Evolutionary conservation across 176 grass and related monocot genomes (phyloP).

Genomic region (Rhynchospora pubera): DNA sequence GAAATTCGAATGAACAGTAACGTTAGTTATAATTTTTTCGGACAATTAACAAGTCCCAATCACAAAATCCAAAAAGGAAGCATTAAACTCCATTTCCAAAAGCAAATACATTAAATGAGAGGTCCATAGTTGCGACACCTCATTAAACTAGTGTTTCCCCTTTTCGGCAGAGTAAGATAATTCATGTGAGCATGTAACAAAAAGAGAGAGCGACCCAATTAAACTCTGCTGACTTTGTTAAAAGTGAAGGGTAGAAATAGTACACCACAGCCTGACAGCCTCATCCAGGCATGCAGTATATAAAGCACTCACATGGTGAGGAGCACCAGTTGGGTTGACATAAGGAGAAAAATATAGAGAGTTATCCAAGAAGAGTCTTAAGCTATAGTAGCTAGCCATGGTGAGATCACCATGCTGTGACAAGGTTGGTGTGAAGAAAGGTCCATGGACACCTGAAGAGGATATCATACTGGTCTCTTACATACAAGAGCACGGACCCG

Average conservation of each 20-base stretch:
- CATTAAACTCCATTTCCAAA: not conserved
- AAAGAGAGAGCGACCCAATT: constrained; percentile 19
- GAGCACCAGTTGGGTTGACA: constrained; percentile 1
- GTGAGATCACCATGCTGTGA: constrained; percentile 90
- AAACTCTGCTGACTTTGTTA: constrained; percentile 25
- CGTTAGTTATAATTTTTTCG: too few species aligned
- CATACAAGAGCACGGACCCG: constrained; percentile 78
- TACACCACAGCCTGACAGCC: not conserved
- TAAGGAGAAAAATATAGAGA: not conserved
- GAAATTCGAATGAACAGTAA: too few species aligned
- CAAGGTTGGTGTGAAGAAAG: constrained; percentile 86
- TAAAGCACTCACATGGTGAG: not conserved
- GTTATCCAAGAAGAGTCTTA: not conserved
- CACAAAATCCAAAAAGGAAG: not conserved
- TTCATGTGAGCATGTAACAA: constrained; percentile 27
- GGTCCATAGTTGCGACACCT: constrained; percentile 16
- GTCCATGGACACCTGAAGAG: constrained; percentile 91
- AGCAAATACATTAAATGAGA: constrained; percentile 17
- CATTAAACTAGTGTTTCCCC: not conserved
- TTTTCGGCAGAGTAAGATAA: constrained; percentile 22
- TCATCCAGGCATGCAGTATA: constrained; percentile 19
- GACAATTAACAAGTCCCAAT: not conserved
- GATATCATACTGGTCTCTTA: constrained; percentile 88
- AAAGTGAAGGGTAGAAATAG: constrained; percentile 12
- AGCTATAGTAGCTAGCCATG: constrained; percentile 34